phyloP scores from a whole-genome alignment of 495 filamentous ascomycete genomes.

The Aspergillus incahuasiensis region DNA sequence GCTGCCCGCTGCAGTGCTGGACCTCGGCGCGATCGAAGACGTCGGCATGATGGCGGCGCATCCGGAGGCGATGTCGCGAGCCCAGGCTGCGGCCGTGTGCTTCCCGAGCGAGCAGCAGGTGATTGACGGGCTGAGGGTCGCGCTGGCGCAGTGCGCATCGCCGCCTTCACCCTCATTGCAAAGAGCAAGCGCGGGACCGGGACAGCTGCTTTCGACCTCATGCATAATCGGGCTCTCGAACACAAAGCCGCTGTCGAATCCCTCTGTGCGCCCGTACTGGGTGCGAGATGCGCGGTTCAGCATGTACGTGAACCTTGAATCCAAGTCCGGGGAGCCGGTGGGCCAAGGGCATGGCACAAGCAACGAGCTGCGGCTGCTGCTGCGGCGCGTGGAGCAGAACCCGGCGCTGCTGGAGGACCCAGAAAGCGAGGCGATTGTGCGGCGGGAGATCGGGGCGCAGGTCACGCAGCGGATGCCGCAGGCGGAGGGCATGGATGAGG shows the following conservation, averaged over 20 bases:
- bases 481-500: neutral
- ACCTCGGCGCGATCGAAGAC: slow-evolving; percentile 30
- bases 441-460: slow-evolving; percentile 1
- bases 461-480: slow-evolving; percentile 1
- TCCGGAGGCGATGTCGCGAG: neutral
- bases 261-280: neutral
- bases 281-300: neutral
- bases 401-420: neutral
- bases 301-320: neutral
- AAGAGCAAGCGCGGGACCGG: too few relatives aligned
- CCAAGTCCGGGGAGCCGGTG: neutral
- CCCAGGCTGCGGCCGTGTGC: neutral
- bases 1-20: slow-evolving; percentile 24
- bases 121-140: neutral
- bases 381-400: neutral
- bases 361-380: neutral
- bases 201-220: neutral
- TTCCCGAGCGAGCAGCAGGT: neutral
- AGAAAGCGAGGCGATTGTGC: neutral
- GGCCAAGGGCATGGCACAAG: neutral
- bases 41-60: slow-evolving; percentile 30
- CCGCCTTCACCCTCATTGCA: too few relatives aligned
- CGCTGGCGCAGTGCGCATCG: neutral
- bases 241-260: slow-evolving; percentile 1
- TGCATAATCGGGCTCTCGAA: slow-evolving; percentile 4